Evolutionary conservation across 1,139 yeast species (phyloP).

Genomic region (Blastobotrys apis): DNA sequence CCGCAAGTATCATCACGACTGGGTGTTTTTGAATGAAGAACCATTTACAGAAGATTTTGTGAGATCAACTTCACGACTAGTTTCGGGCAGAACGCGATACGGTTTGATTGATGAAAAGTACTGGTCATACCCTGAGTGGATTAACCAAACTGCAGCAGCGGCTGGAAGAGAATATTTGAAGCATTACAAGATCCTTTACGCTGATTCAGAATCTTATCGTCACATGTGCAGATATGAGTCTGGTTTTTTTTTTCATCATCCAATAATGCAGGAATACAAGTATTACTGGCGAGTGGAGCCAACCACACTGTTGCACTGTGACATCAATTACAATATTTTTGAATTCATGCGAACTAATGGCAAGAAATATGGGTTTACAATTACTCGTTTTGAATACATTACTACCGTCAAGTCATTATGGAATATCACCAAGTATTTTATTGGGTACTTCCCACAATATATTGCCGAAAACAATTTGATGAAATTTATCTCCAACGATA

Average conservation of each 20-base stretch:
- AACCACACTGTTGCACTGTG: constrained; percentile 71
- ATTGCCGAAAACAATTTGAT: constrained; percentile 62
- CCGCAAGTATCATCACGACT: constrained; percentile 61
- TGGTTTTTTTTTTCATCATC: constrained; percentile 84
- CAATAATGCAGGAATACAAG: constrained; percentile 63
- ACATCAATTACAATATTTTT: constrained; percentile 76
- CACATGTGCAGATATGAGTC: constrained; percentile 92
- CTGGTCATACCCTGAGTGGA: constrained; percentile 70
- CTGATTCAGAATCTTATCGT: constrained; percentile 61
- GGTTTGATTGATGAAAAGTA: constrained; percentile 61
- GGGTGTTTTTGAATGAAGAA: constrained; percentile 74
- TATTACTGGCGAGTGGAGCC: constrained; percentile 97
- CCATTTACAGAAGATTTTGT: constrained; percentile 50
- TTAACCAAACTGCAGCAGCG: constrained; percentile 56
- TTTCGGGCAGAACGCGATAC: constrained; percentile 60
- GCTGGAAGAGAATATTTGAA: constrained; percentile 46
- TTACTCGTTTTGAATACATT: constrained; percentile 73
- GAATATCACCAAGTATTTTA: constrained; percentile 67
- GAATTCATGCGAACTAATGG: constrained; percentile 72
- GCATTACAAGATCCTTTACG: constrained; percentile 52
- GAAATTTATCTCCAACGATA: constrained; percentile 68
- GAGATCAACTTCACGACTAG: constrained; percentile 40
- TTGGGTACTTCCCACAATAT: constrained; percentile 59
- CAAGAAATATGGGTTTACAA: constrained; percentile 73
- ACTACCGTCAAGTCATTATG: constrained; percentile 79